These are phyloP conservation scores for Ceratobasidium sp. DNA, from an alignment of 1,284 basidiomycete genomes.

Conservation along the genomic window DNA sequence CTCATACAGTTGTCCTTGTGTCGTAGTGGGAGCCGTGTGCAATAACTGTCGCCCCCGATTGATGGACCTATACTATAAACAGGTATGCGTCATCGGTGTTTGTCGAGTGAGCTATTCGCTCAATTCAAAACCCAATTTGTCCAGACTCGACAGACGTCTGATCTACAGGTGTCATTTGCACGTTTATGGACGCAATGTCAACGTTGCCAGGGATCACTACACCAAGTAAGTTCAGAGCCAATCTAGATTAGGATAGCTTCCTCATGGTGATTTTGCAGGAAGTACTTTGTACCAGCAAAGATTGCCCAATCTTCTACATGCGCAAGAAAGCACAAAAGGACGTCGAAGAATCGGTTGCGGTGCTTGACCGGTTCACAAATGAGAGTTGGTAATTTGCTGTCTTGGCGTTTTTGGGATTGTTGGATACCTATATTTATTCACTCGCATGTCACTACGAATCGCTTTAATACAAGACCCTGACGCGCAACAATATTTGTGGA, in stretches of 20 bases:
- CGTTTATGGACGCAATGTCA: constrained; percentile 97
- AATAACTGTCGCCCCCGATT: constrained; percentile 85
- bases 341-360: constrained; percentile 77
- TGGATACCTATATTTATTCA: background rate
- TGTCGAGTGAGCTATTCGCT: background rate
- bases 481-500: background rate
- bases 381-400: constrained; percentile 62
- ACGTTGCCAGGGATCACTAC: constrained; percentile 91
- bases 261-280: constrained; percentile 61
- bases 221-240: constrained; percentile 69
- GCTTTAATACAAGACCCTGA: constrained; percentile 1
- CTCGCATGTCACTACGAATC: constrained; percentile 1
- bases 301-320: constrained; percentile 99
- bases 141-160: constrained; percentile 66
- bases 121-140: background rate
- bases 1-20: background rate
- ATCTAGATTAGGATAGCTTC: background rate
- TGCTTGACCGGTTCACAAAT: constrained; percentile 80
- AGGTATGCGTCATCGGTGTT: constrained; percentile 55
- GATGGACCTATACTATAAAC: constrained; percentile 89
- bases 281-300: constrained; percentile 93
- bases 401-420: constrained; percentile 3
- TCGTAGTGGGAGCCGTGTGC: constrained; percentile 84
- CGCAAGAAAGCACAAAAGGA: constrained; percentile 96
- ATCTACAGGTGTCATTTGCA: constrained; percentile 86